Base-by-base conservation (phyloP, 2,329 filamentous ascomycete species). In the Aspergillus proliferans region DNA sequence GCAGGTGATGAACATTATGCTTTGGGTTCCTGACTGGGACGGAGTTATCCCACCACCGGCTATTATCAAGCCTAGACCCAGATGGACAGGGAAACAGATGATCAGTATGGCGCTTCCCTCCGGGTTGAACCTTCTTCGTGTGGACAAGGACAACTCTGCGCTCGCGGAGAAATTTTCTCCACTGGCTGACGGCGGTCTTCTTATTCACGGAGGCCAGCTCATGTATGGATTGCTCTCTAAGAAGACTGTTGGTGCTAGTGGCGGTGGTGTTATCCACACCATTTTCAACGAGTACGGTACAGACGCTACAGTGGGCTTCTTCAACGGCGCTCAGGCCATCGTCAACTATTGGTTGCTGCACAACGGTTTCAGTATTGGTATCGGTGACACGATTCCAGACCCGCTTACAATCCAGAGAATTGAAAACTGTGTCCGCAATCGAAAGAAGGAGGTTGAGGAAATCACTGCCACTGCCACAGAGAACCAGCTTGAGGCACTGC, bases 11-110 rank as follows among this genome's bases (percentile, higher is more conserved):
- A 94, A 96, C 69, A 81, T 95, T 58, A 86, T 98, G 77, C 80
- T 99, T 57, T 98, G 92, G 92, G 90, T 98, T 47, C 93, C 93
- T 18, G 86, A 91, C 48, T 98, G 94, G 94, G 90, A 98, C 71
- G 94, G 94, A 42, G 81, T 94, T 45, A 89, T 98, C 59, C 93
- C 93, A 5, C 83, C 85, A 33, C 93, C 93, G 12, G 90, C 92
- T n/a, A 95, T 99, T 55, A 64, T 95, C 56, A 96, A 95, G 72
- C 93, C 93, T 8, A 80, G 84, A 47, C 90, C 93, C 39, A 84
- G 90, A 58, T 99, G 93, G 93, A 97, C 92, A 46, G 93, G 93
- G 60, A 99, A 99, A 74, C 93, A 99, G 73, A 85, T 99, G 57
- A 84, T 95, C 65, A 96, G 91, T 71, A 83, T 97, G 83, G 83